Conservation (phyloP, 2,329 filamentous ascomycete species). For the Colletotrichum agaves region DNA sequence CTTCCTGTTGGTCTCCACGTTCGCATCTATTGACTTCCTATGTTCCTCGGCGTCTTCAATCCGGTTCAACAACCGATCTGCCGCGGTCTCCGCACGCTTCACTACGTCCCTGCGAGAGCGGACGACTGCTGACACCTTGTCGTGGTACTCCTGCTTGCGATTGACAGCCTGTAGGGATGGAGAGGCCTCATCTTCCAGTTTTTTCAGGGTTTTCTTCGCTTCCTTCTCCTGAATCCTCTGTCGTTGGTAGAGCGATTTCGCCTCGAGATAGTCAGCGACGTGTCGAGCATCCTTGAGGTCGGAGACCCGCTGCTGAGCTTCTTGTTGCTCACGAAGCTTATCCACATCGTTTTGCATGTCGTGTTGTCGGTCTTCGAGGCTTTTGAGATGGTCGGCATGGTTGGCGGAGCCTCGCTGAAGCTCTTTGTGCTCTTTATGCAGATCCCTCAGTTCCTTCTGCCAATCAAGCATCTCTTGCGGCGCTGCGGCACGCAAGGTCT, state of each 20-base stretch:
- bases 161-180: slow-evolving; percentile 78
- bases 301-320: slow-evolving; percentile 71
- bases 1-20: slow-evolving; percentile 63
- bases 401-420: slow-evolving; percentile 66
- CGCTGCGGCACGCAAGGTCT: slow-evolving; percentile 90
- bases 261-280: slow-evolving; percentile 71
- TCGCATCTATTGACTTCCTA: slow-evolving; percentile 47
- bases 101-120: slow-evolving; percentile 65
- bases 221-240: slow-evolving; percentile 66
- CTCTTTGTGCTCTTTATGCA: slow-evolving; percentile 76
- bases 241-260: slow-evolving; percentile 58
- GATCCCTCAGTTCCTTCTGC: slow-evolving; percentile 78
- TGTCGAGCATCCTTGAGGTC: slow-evolving; percentile 74
- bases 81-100: slow-evolving; percentile 62
- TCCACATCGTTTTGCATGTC: slow-evolving; percentile 85
- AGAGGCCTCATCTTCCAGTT: slow-evolving; percentile 67
- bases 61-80: slow-evolving; percentile 56
- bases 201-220: slow-evolving; percentile 66
- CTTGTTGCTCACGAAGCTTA: slow-evolving; percentile 79
- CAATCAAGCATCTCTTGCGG: slow-evolving; percentile 81
- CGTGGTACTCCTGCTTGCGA: slow-evolving; percentile 74
- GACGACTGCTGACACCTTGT: slow-evolving; percentile 66
- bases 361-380: slow-evolving; percentile 77
- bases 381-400: slow-evolving; percentile 71
- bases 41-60: slow-evolving; percentile 47